Evolutionary conservation across 140 eudicot species (phyloP).

Genomic region (Artemisia princeps): DNA sequence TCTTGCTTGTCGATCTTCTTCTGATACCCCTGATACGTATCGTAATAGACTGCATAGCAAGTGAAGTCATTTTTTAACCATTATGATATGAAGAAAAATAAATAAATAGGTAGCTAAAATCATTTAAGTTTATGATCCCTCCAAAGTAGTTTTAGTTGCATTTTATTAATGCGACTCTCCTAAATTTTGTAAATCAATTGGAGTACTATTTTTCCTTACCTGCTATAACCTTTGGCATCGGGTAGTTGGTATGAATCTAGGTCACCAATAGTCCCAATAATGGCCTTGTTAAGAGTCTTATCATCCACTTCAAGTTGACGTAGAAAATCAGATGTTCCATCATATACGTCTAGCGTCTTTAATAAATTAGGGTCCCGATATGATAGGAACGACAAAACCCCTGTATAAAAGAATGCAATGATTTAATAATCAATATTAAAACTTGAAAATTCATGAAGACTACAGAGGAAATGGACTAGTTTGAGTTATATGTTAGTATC

Average conservation of each 20-base stretch:
- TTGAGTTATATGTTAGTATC: background rate
- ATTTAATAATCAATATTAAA: background rate
- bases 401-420: constrained; percentile 31
- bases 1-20: constrained; percentile 64
- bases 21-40: constrained; percentile 58
- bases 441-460: background rate
- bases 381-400: constrained; percentile 66
- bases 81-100: background rate
- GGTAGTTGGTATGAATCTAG: constrained; percentile 80
- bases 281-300: constrained; percentile 69
- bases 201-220: constrained; percentile 32
- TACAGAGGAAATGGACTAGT: background rate
- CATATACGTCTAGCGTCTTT: constrained; percentile 74
- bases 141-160: background rate
- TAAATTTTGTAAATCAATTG: background rate
- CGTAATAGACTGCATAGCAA: constrained; percentile 57
- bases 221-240: constrained; percentile 81
- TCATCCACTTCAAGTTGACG: constrained; percentile 66
- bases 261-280: constrained; percentile 80
- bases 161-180: background rate
- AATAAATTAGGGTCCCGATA: constrained; percentile 82
- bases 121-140: background rate
- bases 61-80: background rate
- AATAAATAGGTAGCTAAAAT: background rate
- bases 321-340: constrained; percentile 64